Percentiles rank a stretch among this genome's conserved stretches.
Evolutionary conservation across 2,329 filamentous ascomycete genomes (phyloP).

Genomic region (Nemania sp.): DNA sequence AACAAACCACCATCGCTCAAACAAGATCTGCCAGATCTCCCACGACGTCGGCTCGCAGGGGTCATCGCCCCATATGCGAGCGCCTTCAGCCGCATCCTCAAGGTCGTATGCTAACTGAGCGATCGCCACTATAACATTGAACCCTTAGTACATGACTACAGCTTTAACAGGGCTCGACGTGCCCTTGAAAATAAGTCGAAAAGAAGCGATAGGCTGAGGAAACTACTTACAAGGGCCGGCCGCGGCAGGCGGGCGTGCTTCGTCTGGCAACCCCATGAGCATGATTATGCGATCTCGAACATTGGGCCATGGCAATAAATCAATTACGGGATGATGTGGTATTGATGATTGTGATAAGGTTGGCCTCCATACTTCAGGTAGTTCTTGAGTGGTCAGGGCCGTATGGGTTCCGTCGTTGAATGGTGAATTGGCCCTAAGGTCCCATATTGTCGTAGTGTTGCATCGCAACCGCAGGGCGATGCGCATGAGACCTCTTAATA

Average conservation of each 20-base stretch:
- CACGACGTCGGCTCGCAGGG: conserved; percentile 58
- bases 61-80: conserved; percentile 62
- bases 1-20: conserved; percentile 71
- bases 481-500: conserved; percentile 61
- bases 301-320: conserved; percentile 68
- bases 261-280: conserved; percentile 62
- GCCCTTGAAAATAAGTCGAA: neutral
- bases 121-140: conserved; percentile 55
- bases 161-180: neutral
- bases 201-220: neutral
- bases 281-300: conserved; percentile 65
- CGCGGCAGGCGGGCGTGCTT: conserved; percentile 61
- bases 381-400: conserved; percentile 51
- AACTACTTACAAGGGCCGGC: conserved; percentile 49
- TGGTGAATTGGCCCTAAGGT: conserved; percentile 59
- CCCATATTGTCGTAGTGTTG: conserved; percentile 57
- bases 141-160: neutral
- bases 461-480: conserved; percentile 62
- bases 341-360: conserved; percentile 62
- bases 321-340: conserved; percentile 68
- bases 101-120: conserved; percentile 67
- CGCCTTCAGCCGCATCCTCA: conserved; percentile 65
- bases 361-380: conserved; percentile 63
- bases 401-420: conserved; percentile 53
- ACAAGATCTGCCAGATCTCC: conserved; percentile 70